Base-by-base conservation (phyloP, 2,329 filamentous ascomycete species). In the Beauveria sp. region DNA sequence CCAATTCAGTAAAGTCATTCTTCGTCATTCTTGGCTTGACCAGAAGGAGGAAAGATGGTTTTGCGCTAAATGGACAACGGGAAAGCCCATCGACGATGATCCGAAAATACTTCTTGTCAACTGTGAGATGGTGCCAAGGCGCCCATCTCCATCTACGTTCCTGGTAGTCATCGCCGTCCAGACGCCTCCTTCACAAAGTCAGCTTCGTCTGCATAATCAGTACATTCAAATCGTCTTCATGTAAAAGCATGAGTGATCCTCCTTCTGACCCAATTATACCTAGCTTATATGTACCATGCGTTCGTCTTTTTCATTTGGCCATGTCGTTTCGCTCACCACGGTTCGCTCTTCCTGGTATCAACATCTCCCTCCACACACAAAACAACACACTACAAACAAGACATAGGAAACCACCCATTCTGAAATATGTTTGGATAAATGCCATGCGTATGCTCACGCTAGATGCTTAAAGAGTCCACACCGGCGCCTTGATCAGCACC, bases 401-500 rank as follows among this genome's bases (percentile, higher is more conserved):
- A 46, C 40, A 52, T 43, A 56, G 24, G 46, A 57, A 46, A 51
- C 52, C 24, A 9, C 34, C 22, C 12, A 8, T n/a, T 49, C 31
- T 49, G 16, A 40, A 31, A 24, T 49, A 42, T 61, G 16, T 55
- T 12, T 28, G 16, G 20, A 48, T 40, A n/a, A 54, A 61, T 61
- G 42, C 46, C 52, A 62, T 43, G 38, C 26, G 56, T 50, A 56
- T 61, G 51, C 60, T 62, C 46, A 18, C 43, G 42, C 59, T 48
- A 42, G 26, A 61, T 48, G 16, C 53, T 67, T 64, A 72, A 63
- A 87, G 66, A 12, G 80, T 81, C 85, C 85, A 93, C 38, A 93
- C 87, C 16, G 89, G 89, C 22, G 90, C 88, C 76, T 91, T 91
- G 64, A 85, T 77, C 68, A 93, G 76, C 53, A 92, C 87, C 74